Evolutionary conservation across 164 flowering plant genomes (phyloP).

Genomic region (Taxillus chinensis): DNA sequence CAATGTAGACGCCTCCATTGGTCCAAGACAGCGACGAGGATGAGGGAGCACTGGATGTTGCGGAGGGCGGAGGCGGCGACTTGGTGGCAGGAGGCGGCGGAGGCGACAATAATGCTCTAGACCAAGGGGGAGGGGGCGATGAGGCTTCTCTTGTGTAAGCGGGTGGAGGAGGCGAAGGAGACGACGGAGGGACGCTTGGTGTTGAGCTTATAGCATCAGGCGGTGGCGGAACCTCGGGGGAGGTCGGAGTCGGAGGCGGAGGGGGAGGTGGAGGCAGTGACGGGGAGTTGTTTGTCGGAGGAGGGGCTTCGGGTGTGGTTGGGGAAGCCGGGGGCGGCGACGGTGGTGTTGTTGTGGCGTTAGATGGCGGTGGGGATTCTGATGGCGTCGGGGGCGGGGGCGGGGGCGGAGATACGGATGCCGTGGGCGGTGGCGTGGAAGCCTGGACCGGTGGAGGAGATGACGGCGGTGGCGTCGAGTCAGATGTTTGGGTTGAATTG

Average conservation of each 20-base stretch:
- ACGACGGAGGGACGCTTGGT: neutral
- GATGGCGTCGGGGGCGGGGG: neutral
- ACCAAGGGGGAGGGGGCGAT: neutral
- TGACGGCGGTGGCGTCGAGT: constrained; percentile 5
- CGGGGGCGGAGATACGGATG: constrained; percentile 4
- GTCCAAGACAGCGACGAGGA: neutral
- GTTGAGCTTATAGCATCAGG: too few relatives aligned
- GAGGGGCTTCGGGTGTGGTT: too few relatives aligned
- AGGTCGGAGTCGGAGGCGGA: too few relatives aligned
- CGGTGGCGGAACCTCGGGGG: too few relatives aligned
- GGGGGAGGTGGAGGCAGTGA: too few relatives aligned
- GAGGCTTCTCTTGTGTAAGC: neutral
- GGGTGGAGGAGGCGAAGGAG: constrained; percentile 3
- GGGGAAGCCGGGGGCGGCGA: too few relatives aligned
- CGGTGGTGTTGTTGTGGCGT: too few relatives aligned
- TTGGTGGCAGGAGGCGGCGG: constrained; percentile 2
- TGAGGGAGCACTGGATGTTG: constrained; percentile 1
- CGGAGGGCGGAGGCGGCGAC: constrained; percentile 12
- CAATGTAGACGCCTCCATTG: too few relatives aligned
- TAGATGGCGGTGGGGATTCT: neutral
- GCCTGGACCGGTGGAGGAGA: neutral
- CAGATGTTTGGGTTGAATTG: neutral
- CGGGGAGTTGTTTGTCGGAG: too few relatives aligned
- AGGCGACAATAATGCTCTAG: neutral
- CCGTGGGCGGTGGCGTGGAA: neutral